Percentiles rank a stretch among this genome's conserved stretches.
phyloP scores from a whole-genome alignment of 768 basidiomycete genomes.

The Piloderma croceum region DNA sequence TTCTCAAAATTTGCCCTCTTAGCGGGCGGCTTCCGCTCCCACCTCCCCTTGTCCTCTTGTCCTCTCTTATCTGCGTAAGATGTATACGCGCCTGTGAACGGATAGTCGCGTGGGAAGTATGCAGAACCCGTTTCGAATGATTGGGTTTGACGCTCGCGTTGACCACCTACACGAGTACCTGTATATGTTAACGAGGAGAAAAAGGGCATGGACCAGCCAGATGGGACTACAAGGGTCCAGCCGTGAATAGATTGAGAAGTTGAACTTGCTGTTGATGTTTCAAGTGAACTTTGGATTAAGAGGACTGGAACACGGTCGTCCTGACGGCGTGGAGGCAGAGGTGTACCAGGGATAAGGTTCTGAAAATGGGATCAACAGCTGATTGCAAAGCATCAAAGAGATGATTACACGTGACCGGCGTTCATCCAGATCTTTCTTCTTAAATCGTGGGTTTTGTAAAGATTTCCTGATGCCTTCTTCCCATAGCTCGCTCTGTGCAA shows the following conservation, averaged over 20 bases:
- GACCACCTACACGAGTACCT: constrained; percentile 79
- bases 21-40: constrained; percentile 82
- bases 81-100: constrained; percentile 49
- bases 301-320: constrained; percentile 84
- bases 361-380: constrained; percentile 22
- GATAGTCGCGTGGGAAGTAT: constrained; percentile 82
- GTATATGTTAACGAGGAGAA: constrained; percentile 77
- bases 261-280: constrained; percentile 24
- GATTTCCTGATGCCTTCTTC: constrained; percentile 46
- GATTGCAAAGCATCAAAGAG: background rate
- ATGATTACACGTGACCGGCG: constrained; percentile 62
- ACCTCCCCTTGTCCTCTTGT: constrained; percentile 49
- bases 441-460: constrained; percentile 60
- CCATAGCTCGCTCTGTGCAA: constrained; percentile 75
- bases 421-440: constrained; percentile 83
- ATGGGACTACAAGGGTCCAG: constrained; percentile 82
- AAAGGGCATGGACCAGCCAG: constrained; percentile 90
- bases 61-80: constrained; percentile 44
- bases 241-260: constrained; percentile 58
- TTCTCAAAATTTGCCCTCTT: constrained; percentile 73
- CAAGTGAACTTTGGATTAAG: constrained; percentile 74
- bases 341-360: constrained; percentile 75
- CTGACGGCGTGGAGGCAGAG: constrained; percentile 56
- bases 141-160: constrained; percentile 77
- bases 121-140: constrained; percentile 71